Percentiles rank a stretch among this genome's conserved stretches.
phyloP scores from a whole-genome alignment of 2,329 filamentous ascomycete species.

The Botrytis porri region DNA sequence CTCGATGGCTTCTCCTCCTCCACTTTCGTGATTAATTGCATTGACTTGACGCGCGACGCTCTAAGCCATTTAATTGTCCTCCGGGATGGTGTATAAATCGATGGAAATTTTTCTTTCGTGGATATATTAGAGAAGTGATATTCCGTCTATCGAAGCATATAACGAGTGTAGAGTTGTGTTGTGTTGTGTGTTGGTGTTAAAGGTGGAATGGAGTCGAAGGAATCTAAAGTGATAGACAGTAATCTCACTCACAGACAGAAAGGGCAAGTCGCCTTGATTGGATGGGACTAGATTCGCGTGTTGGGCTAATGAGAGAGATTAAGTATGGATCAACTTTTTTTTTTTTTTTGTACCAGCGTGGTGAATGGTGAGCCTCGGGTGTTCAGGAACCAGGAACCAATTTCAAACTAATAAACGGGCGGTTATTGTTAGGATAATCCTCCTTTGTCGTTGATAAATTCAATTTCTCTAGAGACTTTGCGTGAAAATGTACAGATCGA shows the following conservation, averaged over 20 bases:
- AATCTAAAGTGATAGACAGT: neutral
- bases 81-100: neutral
- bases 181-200: constrained; percentile 5
- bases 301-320: constrained; percentile 9
- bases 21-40: constrained; percentile 21
- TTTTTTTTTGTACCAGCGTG: neutral
- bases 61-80: constrained; percentile 23
- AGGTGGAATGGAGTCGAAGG: constrained; percentile 9
- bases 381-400: constrained; percentile 16
- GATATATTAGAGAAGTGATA: neutral
- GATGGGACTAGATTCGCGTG: constrained; percentile 9
- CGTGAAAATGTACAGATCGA: neutral
- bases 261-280: neutral
- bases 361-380: constrained; percentile 7
- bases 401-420: constrained; percentile 5
- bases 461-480: neutral
- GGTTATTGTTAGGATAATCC: neutral
- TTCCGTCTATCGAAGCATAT: neutral
- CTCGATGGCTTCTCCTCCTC: constrained; percentile 24
- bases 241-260: constrained; percentile 14
- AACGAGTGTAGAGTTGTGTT: constrained; percentile 13
- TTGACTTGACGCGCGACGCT: constrained; percentile 10
- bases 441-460: neutral
- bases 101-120: neutral
- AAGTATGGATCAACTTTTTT: neutral